A percentile compares a stretch with the other conserved stretches of the same genome.
Evolutionary conservation across 768 basidiomycete genomes (phyloP).

Genomic region (Jaapia argillacea): DNA sequence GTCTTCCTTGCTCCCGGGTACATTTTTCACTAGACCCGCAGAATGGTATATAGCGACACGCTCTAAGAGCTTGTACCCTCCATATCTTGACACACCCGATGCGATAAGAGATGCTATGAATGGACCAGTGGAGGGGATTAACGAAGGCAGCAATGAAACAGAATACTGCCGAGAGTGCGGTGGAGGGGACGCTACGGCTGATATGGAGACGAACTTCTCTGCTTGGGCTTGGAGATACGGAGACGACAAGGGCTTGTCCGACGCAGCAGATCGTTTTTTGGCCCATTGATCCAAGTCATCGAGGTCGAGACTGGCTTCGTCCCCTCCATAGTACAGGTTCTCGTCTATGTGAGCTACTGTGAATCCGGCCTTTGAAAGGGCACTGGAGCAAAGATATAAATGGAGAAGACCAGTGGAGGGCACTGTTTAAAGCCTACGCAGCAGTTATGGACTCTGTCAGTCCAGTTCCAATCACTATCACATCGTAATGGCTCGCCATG

Average conservation of each 20-base stretch:
- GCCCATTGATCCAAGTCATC: conserved; percentile 75
- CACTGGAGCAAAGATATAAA: conserved; percentile 34
- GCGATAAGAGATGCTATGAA: conserved; percentile 69
- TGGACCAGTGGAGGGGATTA: conserved; percentile 73
- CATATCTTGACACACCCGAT: conserved; percentile 84
- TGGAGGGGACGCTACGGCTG: conserved; percentile 31
- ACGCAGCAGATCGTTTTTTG: conserved; percentile 21
- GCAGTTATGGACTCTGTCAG: conserved; percentile 79
- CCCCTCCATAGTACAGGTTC: conserved; percentile 77
- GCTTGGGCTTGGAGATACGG: conserved; percentile 18
- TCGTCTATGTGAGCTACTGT: conserved; percentile 83
- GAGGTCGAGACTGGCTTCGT: conserved; percentile 72
- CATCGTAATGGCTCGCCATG: conserved; percentile 46
- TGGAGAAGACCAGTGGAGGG: conserved; percentile 1
- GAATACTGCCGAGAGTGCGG: conserved; percentile 69
- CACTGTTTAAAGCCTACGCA: conserved; percentile 49
- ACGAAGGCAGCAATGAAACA: conserved; percentile 72
- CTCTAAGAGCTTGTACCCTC: conserved; percentile 81
- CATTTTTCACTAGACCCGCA: conserved; percentile 36
- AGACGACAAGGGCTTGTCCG: conserved; percentile 6
- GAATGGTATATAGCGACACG: conserved; percentile 50
- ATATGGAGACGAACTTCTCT: conserved; percentile 30
- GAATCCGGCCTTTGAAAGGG: conserved; percentile 82
- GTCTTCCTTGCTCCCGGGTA: conserved; percentile 88
- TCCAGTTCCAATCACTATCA: conserved; percentile 67